Evolutionary conservation across 495 filamentous ascomycete genomes (phyloP), one percentile per base, ranked within the genome.

Genomic region (Hypoxylon subgilvum): DNA sequence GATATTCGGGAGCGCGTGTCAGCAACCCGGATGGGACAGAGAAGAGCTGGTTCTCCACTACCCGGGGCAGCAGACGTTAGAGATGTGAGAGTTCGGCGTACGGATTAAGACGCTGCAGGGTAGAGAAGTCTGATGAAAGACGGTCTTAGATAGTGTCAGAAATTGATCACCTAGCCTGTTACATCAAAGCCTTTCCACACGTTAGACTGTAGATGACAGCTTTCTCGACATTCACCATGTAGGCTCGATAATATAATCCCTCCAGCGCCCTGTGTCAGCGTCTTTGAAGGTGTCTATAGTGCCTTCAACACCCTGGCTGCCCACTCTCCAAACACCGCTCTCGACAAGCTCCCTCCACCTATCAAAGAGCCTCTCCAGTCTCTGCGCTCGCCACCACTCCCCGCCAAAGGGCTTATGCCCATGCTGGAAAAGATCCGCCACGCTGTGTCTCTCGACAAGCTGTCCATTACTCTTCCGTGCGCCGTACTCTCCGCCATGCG

Each of bases 231-330:
- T n/a, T 47, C 32, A 66, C 63, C 63, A 63, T 45, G 42, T 66
- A 19, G 63, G 55, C 17, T 27, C 6, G 46, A 66, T 63, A 13
- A 50, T 7, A 48, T 63, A 66, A 12, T 59, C 59, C 14, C 25
- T 48, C 52, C 58, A 54, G 10, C 25, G 21, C 13, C n/a, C 46
- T 25, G 43, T 41, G 35, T 51, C 51, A 25, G 76, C 75, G 35
- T 79, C 70, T 41, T 41, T 52, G 54, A 78, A 78, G 32, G 52
- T 70, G 35, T 76, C 72, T 53, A 80, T 72, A 10, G 44, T 65
- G 17, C 74, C 73, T 38, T 68, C 38, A 5, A 80, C 72, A 1
- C 76, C 74, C 22, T 76, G 41, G 28, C 56, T 42, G 19, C 72
- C 73, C 38, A 80, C 75, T 30, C 61, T 58, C 76, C 75, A 78